Evolutionary conservation across 306 rosid species (phyloP), one percentile per base, ranked within the genome.

Genomic region (Glycine tomentella): DNA sequence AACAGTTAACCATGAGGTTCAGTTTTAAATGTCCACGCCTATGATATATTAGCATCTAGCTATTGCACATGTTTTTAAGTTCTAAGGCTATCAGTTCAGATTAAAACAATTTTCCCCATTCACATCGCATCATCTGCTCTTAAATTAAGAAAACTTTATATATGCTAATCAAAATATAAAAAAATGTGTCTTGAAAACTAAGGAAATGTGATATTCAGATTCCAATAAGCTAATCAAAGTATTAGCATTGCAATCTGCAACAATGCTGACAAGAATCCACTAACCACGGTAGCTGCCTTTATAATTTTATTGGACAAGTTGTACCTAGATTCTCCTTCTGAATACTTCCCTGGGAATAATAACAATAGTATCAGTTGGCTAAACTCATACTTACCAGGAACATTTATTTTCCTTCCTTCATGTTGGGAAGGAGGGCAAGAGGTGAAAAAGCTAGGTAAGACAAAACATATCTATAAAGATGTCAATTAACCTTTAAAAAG

Each of bases 251-350:
- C 31, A 25, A 25, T 25, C 31, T 25, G 31, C 51, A 61, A 64
- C 56, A 70, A 78, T 75, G 52, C 65, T 38, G 15, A 46, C 63
- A 72, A 9, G 73, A 75, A 86, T 68, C 31, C 63, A 70, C 81
- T 58, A 84, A 91, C 99, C 92, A 14, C 66, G 53, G 93, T 80
- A 56, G 97, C 97, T 51, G 86, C 87, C 83, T 81, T 81, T 78
- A 88, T 74, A 75, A 53, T 65, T 61, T 81, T 84, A 75, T 84
- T 85, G 55, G 94, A 88, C 69, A 89, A 82, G 85, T 87, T 91
- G 86, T 95, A 91, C 88, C 97, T 88, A 36, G 95, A 95, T 85
- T 95, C 97, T 77, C 97, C 99, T 90, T 93, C 97, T 56, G 88
- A 82, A 88, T 91, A 95, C 80, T 64, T 87, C 46, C 99, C 98